A percentile compares a stretch with the other conserved stretches of the same genome.
These are phyloP conservation scores for Brasilioporus rufonigricans DNA, from an alignment of 768 basidiomycete species.

Conservation along the genomic window DNA sequence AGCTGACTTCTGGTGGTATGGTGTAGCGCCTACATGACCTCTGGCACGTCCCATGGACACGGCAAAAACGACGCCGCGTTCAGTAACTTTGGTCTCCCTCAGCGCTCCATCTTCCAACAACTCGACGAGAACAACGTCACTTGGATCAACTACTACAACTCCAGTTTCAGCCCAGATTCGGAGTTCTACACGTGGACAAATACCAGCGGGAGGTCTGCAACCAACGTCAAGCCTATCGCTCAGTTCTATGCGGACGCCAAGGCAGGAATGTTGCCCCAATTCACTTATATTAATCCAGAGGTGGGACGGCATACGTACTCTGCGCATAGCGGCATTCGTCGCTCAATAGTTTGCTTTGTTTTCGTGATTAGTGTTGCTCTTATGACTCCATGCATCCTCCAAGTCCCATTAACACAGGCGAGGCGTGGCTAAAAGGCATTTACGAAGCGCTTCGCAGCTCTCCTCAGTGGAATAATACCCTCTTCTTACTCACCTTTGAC, in stretches of 20 bases:
- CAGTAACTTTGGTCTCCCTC: too few relatives aligned
- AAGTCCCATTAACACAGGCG: slow-evolving; percentile 26
- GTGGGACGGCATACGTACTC: background rate
- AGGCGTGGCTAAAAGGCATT: slow-evolving; percentile 22
- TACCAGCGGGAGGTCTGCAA: slow-evolving; percentile 12
- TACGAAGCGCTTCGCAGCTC: slow-evolving; percentile 26
- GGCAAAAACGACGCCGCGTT: too few relatives aligned
- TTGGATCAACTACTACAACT: slow-evolving; percentile 28
- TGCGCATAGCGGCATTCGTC: background rate
- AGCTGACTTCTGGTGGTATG: too few relatives aligned
- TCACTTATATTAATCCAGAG: slow-evolving; percentile 29
- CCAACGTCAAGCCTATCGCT: slow-evolving; percentile 15
- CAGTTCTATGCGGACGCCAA: slow-evolving; percentile 21
- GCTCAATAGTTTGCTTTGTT: background rate
- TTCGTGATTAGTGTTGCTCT: slow-evolving; percentile 15
- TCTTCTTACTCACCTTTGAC: slow-evolving; percentile 27
- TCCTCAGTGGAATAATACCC: slow-evolving; percentile 20
- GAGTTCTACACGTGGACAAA: slow-evolving; percentile 23
- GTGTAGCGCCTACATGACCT: too few relatives aligned
- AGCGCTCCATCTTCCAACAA: too few relatives aligned
- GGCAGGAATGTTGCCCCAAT: slow-evolving; percentile 24
- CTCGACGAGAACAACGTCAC: slow-evolving; percentile 25
- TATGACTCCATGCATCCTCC: slow-evolving; percentile 29
- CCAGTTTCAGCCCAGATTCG: slow-evolving; percentile 26
- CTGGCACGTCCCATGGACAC: too few relatives aligned